Percentiles rank a stretch among this genome's conserved stretches.
Conservation (phyloP, 1,139 yeast genomes). For the Geotrichum restrictum region DNA sequence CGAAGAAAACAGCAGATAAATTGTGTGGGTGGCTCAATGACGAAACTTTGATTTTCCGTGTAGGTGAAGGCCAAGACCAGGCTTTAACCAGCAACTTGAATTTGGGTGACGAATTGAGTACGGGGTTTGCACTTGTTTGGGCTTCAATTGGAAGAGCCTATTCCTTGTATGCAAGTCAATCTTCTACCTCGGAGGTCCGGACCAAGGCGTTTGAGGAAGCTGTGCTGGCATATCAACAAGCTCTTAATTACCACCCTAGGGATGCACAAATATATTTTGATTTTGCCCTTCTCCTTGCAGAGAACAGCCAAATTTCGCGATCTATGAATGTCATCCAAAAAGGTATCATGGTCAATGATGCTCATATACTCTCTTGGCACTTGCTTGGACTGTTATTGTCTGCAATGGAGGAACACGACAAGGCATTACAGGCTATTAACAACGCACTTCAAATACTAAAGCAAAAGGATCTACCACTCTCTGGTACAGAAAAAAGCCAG, state of each 20-base stretch:
- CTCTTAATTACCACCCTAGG: slow-evolving; percentile 25
- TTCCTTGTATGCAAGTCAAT: slow-evolving; percentile 27
- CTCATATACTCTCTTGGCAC: slow-evolving; percentile 50
- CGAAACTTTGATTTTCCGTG: slow-evolving; percentile 18
- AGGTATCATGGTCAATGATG: slow-evolving; percentile 42
- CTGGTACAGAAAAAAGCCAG: slow-evolving; percentile 42
- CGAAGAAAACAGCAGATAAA: slow-evolving; percentile 31
- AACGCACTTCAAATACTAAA: slow-evolving; percentile 39
- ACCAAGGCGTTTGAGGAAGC: slow-evolving; percentile 27
- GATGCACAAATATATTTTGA: slow-evolving; percentile 28
- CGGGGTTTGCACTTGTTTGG: slow-evolving; percentile 26
- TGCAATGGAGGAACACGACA: slow-evolving; percentile 48
- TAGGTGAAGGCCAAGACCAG: too few relatives aligned
- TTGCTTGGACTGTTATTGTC: slow-evolving; percentile 51
- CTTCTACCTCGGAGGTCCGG: slow-evolving; percentile 25
- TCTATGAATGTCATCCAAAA: slow-evolving; percentile 38
- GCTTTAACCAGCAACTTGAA: slow-evolving; percentile 13
- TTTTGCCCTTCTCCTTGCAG: slow-evolving; percentile 34
- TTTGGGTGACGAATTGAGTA: slow-evolving; percentile 14
- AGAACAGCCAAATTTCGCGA: slow-evolving; percentile 27
- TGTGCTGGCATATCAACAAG: slow-evolving; percentile 27
- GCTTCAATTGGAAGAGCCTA: slow-evolving; percentile 32
- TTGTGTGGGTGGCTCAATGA: slow-evolving; percentile 28
- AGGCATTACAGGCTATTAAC: slow-evolving; percentile 45
- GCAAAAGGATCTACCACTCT: slow-evolving; percentile 27